Evolutionary conservation across 2,329 filamentous ascomycete species (phyloP).

Genomic region (Cladosporium sp.): DNA sequence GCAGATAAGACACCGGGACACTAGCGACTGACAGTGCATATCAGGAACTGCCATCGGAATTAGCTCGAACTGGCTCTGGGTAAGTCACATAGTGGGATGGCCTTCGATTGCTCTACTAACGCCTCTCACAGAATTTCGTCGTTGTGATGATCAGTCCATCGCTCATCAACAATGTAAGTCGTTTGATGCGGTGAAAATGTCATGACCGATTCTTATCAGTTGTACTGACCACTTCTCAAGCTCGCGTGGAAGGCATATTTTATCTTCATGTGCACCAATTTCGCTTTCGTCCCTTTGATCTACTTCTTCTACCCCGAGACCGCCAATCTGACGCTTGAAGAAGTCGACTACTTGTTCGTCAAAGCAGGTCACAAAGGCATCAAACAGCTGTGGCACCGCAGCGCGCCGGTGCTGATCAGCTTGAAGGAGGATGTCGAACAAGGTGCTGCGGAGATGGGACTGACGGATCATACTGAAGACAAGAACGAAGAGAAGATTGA

Average conservation of each 20-base stretch:
- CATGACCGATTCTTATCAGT: neutral
- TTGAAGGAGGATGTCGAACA: slow-evolving; percentile 18
- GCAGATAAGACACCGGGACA: neutral
- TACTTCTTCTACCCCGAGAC: slow-evolving; percentile 48
- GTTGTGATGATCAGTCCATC: slow-evolving; percentile 52
- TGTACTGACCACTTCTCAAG: slow-evolving; percentile 22
- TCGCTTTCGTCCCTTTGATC: slow-evolving; percentile 43
- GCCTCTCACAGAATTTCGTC: slow-evolving; percentile 39
- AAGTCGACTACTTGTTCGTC: slow-evolving; percentile 43
- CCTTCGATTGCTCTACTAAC: neutral
- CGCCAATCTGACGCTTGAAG: slow-evolving; percentile 40
- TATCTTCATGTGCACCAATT: slow-evolving; percentile 50
- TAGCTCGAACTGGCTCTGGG: slow-evolving; percentile 46
- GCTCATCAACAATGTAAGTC: slow-evolving; percentile 38
- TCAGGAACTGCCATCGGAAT: slow-evolving; percentile 45
- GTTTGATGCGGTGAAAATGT: too few relatives aligned
- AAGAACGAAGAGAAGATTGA: slow-evolving; percentile 8
- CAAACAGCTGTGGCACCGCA: slow-evolving; percentile 17
- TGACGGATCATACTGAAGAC: slow-evolving; percentile 14
- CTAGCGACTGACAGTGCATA: neutral
- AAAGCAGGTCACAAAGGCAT: slow-evolving; percentile 24
- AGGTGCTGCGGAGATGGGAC: neutral
- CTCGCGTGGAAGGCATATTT: slow-evolving; percentile 51
- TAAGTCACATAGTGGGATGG: neutral
- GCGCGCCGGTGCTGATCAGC: slow-evolving; percentile 24